These are phyloP conservation scores for Phialophora verrucosa DNA, from an alignment of 2,329 filamentous ascomycete genomes.

Conservation along the genomic window DNA sequence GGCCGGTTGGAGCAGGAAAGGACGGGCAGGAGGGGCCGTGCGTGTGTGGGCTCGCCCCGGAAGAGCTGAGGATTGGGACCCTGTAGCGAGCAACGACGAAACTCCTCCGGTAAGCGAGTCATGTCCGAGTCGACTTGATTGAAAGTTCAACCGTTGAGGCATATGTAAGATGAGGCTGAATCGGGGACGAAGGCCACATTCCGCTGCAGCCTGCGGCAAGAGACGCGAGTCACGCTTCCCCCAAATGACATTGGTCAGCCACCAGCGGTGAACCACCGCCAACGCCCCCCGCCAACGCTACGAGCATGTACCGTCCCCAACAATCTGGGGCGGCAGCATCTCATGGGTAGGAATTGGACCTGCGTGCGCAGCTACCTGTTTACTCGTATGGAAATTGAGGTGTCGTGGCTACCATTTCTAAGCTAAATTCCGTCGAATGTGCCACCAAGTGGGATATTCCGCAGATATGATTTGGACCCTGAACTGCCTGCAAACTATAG, in stretches of 20 bases:
- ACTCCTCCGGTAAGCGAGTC: not conserved
- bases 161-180: slow-evolving; percentile 1
- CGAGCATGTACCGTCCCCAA: not conserved
- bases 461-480: not conserved
- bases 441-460: not conserved
- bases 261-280: not conserved
- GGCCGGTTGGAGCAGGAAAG: not conserved
- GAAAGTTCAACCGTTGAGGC: not conserved
- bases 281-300: not conserved
- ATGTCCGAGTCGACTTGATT: slow-evolving; percentile 1
- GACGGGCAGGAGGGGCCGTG: not conserved
- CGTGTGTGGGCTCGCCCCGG: not conserved
- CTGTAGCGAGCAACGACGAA: not conserved
- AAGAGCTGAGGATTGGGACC: not conserved
- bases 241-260: not conserved
- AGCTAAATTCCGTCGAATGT: not conserved
- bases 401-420: not conserved
- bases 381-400: not conserved
- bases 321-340: not conserved
- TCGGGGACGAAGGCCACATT: slow-evolving; percentile 1
- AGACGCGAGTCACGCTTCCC: not conserved
- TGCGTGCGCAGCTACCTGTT: not conserved
- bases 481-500: not conserved
- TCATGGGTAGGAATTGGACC: not conserved
- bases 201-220: not conserved